These are phyloP conservation scores for Diplodia intermedia DNA, from an alignment of 2,329 filamentous ascomycete genomes.

Conservation along the genomic window DNA sequence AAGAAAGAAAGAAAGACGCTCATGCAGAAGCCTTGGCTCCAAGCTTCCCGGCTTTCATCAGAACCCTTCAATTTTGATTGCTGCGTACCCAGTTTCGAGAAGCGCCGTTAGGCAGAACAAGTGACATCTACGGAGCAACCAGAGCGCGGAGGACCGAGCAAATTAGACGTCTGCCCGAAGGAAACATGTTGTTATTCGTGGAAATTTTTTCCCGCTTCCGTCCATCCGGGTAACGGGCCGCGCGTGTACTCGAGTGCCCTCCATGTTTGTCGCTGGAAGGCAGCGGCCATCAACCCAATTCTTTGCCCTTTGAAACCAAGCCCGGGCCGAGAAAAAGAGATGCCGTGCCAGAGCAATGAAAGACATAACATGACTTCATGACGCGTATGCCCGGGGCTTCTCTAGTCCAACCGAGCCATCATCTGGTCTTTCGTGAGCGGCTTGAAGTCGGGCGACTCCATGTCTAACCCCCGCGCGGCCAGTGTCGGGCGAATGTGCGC, in stretches of 20 bases:
- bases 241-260: constrained; percentile 28
- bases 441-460: constrained; percentile 80
- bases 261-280: constrained; percentile 26
- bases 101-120: constrained; percentile 26
- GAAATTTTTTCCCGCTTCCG: constrained; percentile 29
- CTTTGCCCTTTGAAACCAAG: constrained; percentile 25
- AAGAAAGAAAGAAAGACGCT: constrained; percentile 36
- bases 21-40: constrained; percentile 22
- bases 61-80: constrained; percentile 32
- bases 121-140: constrained; percentile 33
- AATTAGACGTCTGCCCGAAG: constrained; percentile 29
- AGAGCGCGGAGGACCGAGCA: constrained; percentile 23
- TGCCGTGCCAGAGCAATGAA: constrained; percentile 47
- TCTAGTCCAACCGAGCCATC: constrained; percentile 92
- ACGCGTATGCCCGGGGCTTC: constrained; percentile 41
- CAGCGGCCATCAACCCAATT: constrained; percentile 30
- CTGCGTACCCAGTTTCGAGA: constrained; percentile 27
- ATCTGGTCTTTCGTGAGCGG: constrained; percentile 93
- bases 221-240: constrained; percentile 25
- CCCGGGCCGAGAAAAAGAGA: constrained; percentile 42
- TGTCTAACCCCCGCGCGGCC: constrained; percentile 80
- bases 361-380: constrained; percentile 49
- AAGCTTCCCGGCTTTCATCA: constrained; percentile 27
- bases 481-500: constrained; percentile 78
- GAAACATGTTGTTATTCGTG: constrained; percentile 32